Base-by-base conservation (phyloP, 352 stramenopile genomes). In the Globisporangium sylvaticum region DNA sequence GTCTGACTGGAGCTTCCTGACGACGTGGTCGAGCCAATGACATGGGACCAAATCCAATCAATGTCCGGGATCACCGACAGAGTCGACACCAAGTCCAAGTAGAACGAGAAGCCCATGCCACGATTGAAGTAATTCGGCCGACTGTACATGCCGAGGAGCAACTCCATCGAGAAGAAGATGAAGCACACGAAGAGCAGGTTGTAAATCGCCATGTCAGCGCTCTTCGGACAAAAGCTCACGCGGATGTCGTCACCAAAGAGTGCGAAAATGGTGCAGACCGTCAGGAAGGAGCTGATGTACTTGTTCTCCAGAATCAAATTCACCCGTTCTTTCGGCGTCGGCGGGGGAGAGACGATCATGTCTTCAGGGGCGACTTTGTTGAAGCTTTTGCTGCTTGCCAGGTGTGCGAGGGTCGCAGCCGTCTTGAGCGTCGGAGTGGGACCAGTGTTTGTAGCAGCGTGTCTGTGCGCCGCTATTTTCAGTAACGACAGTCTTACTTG, bases 61-160 rank as follows among this genome's bases (percentile, higher is more conserved):
- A 97, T 79, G 59, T 98, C 94, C 1, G 93, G 84, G n/a, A 97
- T 85, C 31, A 98, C 84, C 7, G 92, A 98, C 20, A 98, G 57
- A 18, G 93, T 98, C 37, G 96, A 97, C 37, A 98, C 85, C 34
- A 97, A 70, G 72, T 98, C 96, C 58, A 98, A 72, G 76, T 96
- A 98, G 70, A 98, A 98, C 2, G 81, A 88, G 62, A 95, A 95
- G 1, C 84, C 81, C 12, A 76, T 65, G 1, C 87, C 86, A 37
- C 66, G 83, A 42, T 92, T 82, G 53, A 95, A 94, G 69, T 96
- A 97, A 27, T 83, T 83, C 0, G 80, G 81, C 12, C 86, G 81
- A 37, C 79, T 85, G 69, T 94, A 93, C 34, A 90, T 71, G 64
- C 89, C 91, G 24, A 84, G 58, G 0, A 71, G 20, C 18, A 96